Conservation (phyloP, 164 flowering plant species). For the Santalum album region DNA sequence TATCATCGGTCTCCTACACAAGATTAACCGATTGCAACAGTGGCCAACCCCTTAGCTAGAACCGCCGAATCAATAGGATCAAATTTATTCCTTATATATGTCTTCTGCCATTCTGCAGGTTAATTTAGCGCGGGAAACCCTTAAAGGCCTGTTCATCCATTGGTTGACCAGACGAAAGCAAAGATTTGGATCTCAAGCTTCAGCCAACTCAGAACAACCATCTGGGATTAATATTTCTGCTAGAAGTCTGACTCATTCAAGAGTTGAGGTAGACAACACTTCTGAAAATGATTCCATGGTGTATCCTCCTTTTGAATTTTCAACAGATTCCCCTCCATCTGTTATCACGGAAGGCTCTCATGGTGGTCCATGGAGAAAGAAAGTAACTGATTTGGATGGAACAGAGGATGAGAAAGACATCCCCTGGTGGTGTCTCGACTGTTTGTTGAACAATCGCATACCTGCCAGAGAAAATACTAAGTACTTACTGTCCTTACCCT, state of each 20-base stretch:
- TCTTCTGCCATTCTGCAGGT: constrained; percentile 40
- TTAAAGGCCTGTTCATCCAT: constrained; percentile 77
- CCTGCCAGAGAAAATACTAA: constrained; percentile 92
- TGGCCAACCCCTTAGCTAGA: no score
- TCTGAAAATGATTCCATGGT: constrained; percentile 63
- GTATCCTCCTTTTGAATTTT: constrained; percentile 87
- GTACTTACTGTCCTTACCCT: constrained; percentile 29
- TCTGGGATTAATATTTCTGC: constrained; percentile 50
- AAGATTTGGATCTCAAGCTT: constrained; percentile 51
- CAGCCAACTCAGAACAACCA: constrained; percentile 62
- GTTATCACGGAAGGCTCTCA: constrained; percentile 96
- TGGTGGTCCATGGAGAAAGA: constrained; percentile 98
- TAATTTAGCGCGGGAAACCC: constrained; percentile 91
- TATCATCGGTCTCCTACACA: no score
- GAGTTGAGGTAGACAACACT: constrained; percentile 64
- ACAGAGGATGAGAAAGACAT: constrained; percentile 93
- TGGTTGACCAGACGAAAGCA: constrained; percentile 77
- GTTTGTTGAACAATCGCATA: constrained; percentile 75
- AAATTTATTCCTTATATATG: neutral
- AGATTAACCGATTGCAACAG: no score
- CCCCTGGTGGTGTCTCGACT: constrained; percentile 96
- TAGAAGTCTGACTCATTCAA: constrained; percentile 52
- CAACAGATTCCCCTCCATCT: constrained; percentile 76
- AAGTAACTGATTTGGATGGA: constrained; percentile 83
- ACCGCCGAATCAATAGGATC: neutral